Evolutionary conservation across 1,139 yeast species (phyloP), one percentile per base, ranked within the genome.

Genomic region (Scheffersomyces segobiensis): DNA sequence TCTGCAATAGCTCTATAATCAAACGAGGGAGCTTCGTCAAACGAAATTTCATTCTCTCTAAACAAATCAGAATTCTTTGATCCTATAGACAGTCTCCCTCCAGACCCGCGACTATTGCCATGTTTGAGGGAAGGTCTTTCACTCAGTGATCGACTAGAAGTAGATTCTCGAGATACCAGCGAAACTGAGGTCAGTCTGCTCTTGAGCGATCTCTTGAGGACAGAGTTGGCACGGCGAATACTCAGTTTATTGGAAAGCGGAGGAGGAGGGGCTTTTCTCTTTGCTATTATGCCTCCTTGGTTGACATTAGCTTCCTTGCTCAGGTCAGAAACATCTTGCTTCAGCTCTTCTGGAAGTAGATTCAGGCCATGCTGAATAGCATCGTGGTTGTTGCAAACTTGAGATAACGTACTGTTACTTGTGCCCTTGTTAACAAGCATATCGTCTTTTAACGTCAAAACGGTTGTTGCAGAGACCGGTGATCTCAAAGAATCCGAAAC

Each of bases 191-290:
- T 62, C 26, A 58, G 55, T 12, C 48, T 20, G 46, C 53, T 52
- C 19, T 52, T 55, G 7, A 49, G 52, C 0, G 57, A 56, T 24
- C 54, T 55, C 5, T 59, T 53, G 12, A 63, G 49, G 1, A 55
- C 53, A 3, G 63, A 61, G 18, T 57, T 59, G 21, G 60, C 53
- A 7, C 65, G 54, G 52, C 60, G 63, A 56, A 60, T 56, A 50
- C 65, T 63, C 58, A 49, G 60, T 12, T 39, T 59, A 50, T 57
- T 62, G 59, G 46, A 59, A 39, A 65, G 70, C 1, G 91, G 89
- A 2, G 91, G 89, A 0, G 93, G 95, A 2, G 96, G 96, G 0
- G 96, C 93, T 5, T 82, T 86, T 64, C 96, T 75, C 59, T 80
- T 81, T 0, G 96, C 93, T 14, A 88, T 84, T 24, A 89, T 65